Evolutionary conservation across 345 rosid genomes (phyloP).

Genomic region (Excoecaria cochinchinensis): DNA sequence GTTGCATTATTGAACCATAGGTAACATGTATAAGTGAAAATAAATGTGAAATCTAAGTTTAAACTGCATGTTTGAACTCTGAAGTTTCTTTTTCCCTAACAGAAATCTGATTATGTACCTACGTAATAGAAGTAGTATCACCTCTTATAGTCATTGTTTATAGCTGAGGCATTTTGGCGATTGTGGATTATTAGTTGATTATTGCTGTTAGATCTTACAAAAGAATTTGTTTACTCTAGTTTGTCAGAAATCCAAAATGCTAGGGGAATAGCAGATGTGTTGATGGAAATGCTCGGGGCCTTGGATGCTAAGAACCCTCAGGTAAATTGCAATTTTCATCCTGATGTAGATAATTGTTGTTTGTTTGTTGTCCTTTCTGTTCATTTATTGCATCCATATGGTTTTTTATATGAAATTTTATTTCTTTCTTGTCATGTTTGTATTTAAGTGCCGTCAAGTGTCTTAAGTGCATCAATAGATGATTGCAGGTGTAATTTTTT

Average conservation of each 20-base stretch:
- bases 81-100: not conserved
- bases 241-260: conserved; percentile 76
- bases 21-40: not conserved
- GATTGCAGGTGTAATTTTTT: not conserved
- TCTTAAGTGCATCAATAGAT: not conserved
- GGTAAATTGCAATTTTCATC: conserved; percentile 39
- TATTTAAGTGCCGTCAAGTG: not conserved
- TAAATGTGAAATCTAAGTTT: not conserved
- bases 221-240: conserved; percentile 37
- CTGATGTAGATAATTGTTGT: not conserved
- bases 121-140: too few species aligned
- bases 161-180: not conserved
- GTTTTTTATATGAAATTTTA: not conserved
- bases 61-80: not conserved
- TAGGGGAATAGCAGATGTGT: conserved; percentile 62
- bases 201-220: not conserved
- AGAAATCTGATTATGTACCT: not conserved
- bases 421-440: not conserved
- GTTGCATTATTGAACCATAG: not conserved
- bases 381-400: not conserved
- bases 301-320: conserved; percentile 74
- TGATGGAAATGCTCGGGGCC: conserved; percentile 84
- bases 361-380: not conserved
- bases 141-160: not conserved
- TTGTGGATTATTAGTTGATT: not conserved